Conservation (phyloP, 139 green algal genomes). For the Diplosphaera chodatii region DNA sequence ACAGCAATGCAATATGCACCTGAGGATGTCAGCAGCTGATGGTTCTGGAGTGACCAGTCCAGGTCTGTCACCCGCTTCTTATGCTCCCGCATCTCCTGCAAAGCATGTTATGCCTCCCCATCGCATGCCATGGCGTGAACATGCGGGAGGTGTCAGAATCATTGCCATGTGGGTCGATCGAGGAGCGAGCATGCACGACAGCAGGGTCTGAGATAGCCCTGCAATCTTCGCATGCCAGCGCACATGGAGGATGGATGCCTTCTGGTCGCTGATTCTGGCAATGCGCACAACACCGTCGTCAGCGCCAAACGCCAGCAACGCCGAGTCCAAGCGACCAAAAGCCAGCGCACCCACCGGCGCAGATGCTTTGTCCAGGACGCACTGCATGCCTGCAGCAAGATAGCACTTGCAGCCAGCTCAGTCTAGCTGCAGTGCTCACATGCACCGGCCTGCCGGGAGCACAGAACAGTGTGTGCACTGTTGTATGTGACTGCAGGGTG, state of each 20-base stretch:
- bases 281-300: not conserved
- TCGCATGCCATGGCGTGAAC: too few relatives aligned
- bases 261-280: not conserved
- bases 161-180: too few relatives aligned
- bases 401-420: too few relatives aligned
- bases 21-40: conserved; percentile 16
- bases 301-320: not conserved
- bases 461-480: too few relatives aligned
- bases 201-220: too few relatives aligned
- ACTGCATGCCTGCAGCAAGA: not conserved
- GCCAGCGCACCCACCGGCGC: not conserved
- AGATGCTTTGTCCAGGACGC: not conserved
- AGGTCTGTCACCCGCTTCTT: conserved; percentile 16
- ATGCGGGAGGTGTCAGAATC: too few relatives aligned
- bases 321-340: not conserved
- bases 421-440: too few relatives aligned
- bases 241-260: not conserved
- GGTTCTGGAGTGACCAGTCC: conserved; percentile 29
- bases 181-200: too few relatives aligned
- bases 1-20: too few relatives aligned
- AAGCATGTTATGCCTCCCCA: too few relatives aligned
- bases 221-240: too few relatives aligned
- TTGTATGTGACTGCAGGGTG: not conserved
- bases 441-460: too few relatives aligned
- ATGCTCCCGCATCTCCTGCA: conserved; percentile 17